A percentile compares a stretch with the other conserved stretches of the same genome.
Evolutionary conservation across 1,139 yeast species (phyloP).

Genomic region (Yamadazyma jaroonii): DNA sequence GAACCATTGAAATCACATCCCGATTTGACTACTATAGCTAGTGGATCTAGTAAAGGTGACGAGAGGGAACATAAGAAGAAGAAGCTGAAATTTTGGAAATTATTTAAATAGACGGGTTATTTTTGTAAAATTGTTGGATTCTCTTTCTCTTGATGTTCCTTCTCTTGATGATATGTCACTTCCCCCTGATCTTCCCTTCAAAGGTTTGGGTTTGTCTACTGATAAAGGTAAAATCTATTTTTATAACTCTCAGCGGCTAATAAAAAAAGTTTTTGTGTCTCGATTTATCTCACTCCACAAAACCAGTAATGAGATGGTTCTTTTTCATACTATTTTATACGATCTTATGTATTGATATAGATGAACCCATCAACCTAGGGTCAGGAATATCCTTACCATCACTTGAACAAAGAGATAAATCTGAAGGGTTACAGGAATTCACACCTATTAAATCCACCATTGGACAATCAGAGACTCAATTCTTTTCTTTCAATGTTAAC

Average conservation of each 20-base stretch:
- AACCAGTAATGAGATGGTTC: too few species aligned
- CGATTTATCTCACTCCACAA: too few species aligned
- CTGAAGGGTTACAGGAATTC: constrained; percentile 41
- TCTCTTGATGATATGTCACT: too few species aligned
- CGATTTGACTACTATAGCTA: constrained; percentile 20
- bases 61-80: constrained; percentile 25
- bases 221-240: background rate
- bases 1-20: constrained; percentile 44
- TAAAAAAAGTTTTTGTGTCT: too few species aligned
- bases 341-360: constrained; percentile 4
- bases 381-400: constrained; percentile 4
- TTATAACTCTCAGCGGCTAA: too few species aligned
- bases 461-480: constrained; percentile 37
- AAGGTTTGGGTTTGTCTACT: too few species aligned
- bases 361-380: constrained; percentile 10
- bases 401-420: constrained; percentile 3
- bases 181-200: too few species aligned
- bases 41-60: constrained; percentile 7
- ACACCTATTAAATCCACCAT: constrained; percentile 42
- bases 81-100: constrained; percentile 32
- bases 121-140: background rate
- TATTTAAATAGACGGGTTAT: constrained; percentile 25
- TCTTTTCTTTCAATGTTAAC: constrained; percentile 45
- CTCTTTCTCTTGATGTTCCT: too few species aligned
- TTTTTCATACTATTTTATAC: too few species aligned